These are phyloP conservation scores for Sarcocystis neurona DNA, from an alignment of 169 alveolate genomes.

Conservation along the genomic window DNA sequence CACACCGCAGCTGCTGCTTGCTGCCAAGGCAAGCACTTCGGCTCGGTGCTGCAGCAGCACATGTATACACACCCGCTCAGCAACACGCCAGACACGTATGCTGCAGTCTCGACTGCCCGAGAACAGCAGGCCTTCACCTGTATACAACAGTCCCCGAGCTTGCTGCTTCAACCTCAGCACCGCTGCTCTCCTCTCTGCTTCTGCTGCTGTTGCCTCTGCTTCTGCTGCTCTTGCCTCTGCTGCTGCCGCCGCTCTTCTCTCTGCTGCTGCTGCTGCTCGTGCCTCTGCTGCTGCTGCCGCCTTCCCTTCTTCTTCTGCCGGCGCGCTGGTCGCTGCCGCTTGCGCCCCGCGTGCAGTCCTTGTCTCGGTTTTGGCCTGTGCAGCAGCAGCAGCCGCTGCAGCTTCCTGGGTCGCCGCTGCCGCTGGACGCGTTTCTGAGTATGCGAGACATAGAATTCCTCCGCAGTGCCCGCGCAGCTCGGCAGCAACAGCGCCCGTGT, in stretches of 20 bases:
- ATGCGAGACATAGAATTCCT: conserved; percentile 60
- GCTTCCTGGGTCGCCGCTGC: too few relatives aligned
- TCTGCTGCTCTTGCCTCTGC: background rate
- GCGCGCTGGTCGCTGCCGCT: background rate
- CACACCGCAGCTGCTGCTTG: conserved; percentile 43
- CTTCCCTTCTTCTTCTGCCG: background rate
- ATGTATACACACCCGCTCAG: conserved; percentile 60
- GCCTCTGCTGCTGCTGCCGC: background rate
- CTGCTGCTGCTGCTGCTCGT: background rate
- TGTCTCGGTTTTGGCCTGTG: conserved; percentile 32
- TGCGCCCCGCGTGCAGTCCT: conserved; percentile 5
- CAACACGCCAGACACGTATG: conserved; percentile 66
- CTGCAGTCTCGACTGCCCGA: conserved; percentile 64
- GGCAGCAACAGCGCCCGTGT: conserved; percentile 46
- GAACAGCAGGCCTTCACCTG: conserved; percentile 46
- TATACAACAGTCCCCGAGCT: too few relatives aligned
- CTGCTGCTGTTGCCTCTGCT: background rate
- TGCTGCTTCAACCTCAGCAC: background rate
- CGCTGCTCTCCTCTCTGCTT: background rate
- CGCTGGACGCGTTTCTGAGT: background rate
- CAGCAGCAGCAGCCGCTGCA: too few relatives aligned
- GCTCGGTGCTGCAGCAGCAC: conserved; percentile 52
- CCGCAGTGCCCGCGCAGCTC: conserved; percentile 66
- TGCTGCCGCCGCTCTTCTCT: background rate
- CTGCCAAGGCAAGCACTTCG: conserved; percentile 63